phyloP scores from a whole-genome alignment of 768 basidiomycete genomes.

The Mycena pura region DNA sequence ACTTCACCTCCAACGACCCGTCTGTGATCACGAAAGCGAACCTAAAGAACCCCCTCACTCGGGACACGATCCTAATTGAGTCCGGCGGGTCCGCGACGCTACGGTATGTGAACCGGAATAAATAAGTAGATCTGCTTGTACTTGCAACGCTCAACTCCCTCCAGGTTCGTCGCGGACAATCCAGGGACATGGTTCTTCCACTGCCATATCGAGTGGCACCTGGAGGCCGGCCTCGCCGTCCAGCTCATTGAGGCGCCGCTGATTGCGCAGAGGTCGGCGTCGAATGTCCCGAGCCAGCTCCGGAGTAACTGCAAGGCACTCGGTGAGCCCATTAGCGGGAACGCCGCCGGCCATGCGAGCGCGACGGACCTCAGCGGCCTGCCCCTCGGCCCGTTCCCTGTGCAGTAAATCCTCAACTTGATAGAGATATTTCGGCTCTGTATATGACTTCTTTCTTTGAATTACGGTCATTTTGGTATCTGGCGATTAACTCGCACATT shows the following conservation, averaged over 20 bases:
- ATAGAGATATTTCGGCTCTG: too few relatives aligned
- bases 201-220: conserved; percentile 88
- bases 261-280: conserved; percentile 61
- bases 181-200: conserved; percentile 90
- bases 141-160: background rate
- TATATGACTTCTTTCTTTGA: too few relatives aligned
- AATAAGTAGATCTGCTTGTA: background rate
- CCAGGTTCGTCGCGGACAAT: conserved; percentile 77
- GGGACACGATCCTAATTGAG: conserved; percentile 86
- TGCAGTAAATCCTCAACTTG: too few relatives aligned
- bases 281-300: conserved; percentile 61
- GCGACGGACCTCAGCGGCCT: conserved; percentile 73
- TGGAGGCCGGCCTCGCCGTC: conserved; percentile 82
- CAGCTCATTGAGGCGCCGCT: conserved; percentile 85
- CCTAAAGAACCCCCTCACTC: conserved; percentile 84
- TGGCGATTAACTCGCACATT: too few relatives aligned
- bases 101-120: conserved; percentile 44
- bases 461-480: too few relatives aligned
- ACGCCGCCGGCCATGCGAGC: conserved; percentile 83
- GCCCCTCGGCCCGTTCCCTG: conserved; percentile 71
- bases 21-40: conserved; percentile 67
- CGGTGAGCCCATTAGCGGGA: conserved; percentile 69
- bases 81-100: conserved; percentile 71
- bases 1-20: conserved; percentile 72
- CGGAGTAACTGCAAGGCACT: conserved; percentile 75